phyloP scores from a whole-genome alignment of 2,329 filamentous ascomycete genomes.

The Dryadomyces quercus-mongolicae region DNA sequence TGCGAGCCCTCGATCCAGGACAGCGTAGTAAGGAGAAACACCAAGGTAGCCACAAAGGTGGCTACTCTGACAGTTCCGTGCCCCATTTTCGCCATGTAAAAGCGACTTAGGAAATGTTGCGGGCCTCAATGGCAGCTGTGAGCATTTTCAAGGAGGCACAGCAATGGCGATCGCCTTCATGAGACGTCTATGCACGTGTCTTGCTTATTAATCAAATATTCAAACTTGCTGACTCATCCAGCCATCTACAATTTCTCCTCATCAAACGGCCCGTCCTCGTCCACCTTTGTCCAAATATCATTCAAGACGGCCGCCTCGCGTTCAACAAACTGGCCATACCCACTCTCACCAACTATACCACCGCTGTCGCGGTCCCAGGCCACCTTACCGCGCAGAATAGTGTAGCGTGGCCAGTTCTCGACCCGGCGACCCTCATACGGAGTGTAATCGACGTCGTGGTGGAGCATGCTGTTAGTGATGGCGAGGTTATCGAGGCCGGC shows the following conservation, averaged over 20 bases:
- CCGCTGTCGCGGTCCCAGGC: constrained; percentile 44
- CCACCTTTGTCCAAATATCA: constrained; percentile 13
- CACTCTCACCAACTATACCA: constrained; percentile 34
- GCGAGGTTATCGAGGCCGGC: constrained; percentile 18
- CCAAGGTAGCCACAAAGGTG: too few relatives aligned
- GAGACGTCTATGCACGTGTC: not conserved
- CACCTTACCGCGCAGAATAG: constrained; percentile 43
- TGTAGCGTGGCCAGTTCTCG: constrained; percentile 50
- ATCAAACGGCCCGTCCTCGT: constrained; percentile 10
- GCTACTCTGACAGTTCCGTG: too few relatives aligned
- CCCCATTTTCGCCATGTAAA: too few relatives aligned
- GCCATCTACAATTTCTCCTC: constrained; percentile 10
- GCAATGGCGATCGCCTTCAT: not conserved
- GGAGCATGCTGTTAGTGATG: constrained; percentile 39
- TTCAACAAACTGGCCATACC: constrained; percentile 35
- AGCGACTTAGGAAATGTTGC: too few relatives aligned
- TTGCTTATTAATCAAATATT: not conserved
- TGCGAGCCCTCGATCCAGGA: too few relatives aligned
- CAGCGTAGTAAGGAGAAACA: too few relatives aligned
- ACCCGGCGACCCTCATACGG: constrained; percentile 46
- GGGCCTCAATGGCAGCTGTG: too few relatives aligned
- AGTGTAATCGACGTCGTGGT: constrained; percentile 52
- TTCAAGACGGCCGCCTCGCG: constrained; percentile 18
- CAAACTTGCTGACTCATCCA: not conserved
- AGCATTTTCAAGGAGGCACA: too few relatives aligned